Base-by-base conservation (phyloP, 2,329 filamentous ascomycete genomes). In the Penicillium sp. region DNA sequence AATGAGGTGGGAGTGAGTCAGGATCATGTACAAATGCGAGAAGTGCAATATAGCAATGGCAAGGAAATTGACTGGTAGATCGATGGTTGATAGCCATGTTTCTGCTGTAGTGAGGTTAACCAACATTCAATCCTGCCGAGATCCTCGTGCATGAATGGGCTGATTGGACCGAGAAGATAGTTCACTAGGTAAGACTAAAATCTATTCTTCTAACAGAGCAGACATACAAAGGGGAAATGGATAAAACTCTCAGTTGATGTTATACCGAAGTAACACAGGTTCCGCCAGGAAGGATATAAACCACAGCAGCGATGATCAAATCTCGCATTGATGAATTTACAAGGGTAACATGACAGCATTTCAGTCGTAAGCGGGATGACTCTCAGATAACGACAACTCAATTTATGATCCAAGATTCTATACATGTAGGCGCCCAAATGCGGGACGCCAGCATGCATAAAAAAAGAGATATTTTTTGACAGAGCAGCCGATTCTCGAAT, bases 281-380 rank as follows among this genome's bases (percentile, higher is more conserved):
- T 42, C 27, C 23, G 5, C 6, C 10, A n/a, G 9, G 4, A 29
- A 38, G 6, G 21, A 17, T 15, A 42, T 19, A 51, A 33, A 47
- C 13, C 44, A 42, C n/a, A 41, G 19, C 13, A n/a, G n/a, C 3
- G 2, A 49, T 27, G 19, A 51, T 25, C 17, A 38, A 10, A 23
- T 31, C 5, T 49, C 29, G 51, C 35, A 44, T 53, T 38, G 41
- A 15, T 31, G 27, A 41, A 31, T 43, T n/a, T 49, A 25, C 39
- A 39, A 50, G 29, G 45, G 47, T 57, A 44, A 49, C 33, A 53
- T 52, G 23, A 50, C 38, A 58, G 53, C 55, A 45, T 61, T 50
- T 49, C 61, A 49, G 53, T 60, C 55, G 53, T 58, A 55, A 57
- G 25, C n/a, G 23, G 39, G 25, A 25, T 48, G 17, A 39, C 51